Evolutionary conservation across 306 rosid genomes (phyloP), one percentile per base, ranked within the genome.

Genomic region (Sicyos baderoa): DNA sequence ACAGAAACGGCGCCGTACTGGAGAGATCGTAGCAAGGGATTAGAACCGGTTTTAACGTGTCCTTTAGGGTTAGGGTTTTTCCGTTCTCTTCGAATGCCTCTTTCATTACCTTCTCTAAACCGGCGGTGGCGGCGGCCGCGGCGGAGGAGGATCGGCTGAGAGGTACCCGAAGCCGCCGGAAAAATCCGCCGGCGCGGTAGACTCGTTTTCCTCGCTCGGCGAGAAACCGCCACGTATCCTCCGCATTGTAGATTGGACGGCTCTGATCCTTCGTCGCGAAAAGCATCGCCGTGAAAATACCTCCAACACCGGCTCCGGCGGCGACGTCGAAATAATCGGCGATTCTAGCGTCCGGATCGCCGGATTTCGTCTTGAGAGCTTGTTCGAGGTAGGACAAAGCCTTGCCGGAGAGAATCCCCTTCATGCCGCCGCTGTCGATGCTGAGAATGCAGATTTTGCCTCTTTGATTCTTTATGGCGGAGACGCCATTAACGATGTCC

Each of bases 371-470:
- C 85, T 88, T 88, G 50, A 94, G 78, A 32, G 97, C 89, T 59
- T 77, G 79, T 66, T 94, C 99, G 0, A 94, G 83, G 71, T 90
- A 84, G 5, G 95, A 89, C 16, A 94, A 73, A 16, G 97, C 90
- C 77, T 94, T 94, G 3, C 99, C 99, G 9, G 99, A 77, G 52
- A 94, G 88, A 76, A 94, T 84, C 68, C 96, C 99, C 7, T 88
- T 84, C 99, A 94, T 94, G 69, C 91, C 99, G 1, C 89, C 99
- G 19, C 96, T 89, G 74, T 94, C 99, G 76, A 94, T 84, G 80
- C 91, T 82, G 70, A 94, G 97, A 32, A 94, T 85, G 77, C 99
- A 94, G 71, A 94, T 83, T 81, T 94, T 94, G 1, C 99, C 99
- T 8, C 99, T 81, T 83, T 94, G 99, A 79, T 88, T 94, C 76